Base-by-base conservation (phyloP, 2,329 filamentous ascomycete species). In the Pestalotiopsis sp. region DNA sequence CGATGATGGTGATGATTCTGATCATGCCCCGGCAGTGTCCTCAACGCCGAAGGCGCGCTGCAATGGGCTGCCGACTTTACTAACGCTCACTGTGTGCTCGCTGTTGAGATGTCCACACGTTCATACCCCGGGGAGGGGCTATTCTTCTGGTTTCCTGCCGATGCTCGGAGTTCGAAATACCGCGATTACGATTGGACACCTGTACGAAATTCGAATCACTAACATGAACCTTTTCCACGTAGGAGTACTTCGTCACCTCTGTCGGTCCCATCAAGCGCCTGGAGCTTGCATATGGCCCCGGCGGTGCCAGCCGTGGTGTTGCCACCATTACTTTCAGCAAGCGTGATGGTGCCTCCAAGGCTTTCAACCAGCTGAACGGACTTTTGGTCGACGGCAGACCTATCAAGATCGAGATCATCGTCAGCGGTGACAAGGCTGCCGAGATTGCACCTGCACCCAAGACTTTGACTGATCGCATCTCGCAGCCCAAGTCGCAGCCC, bases 191-290 rank as follows among this genome's bases (percentile, higher is more conserved):
- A 73, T 69, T 72, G 67, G 76, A 75, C 75, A 79, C 73, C 80
- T 77, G 75, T 77, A 77, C 73, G n/a, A 72, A 79, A 78, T 79
- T 83, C 79, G 76, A 81, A 80, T 85, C 77, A 93, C 92, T 94
- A 90, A 94, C 91, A 82, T 84, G 80, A 77, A 78, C 82, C 85
- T 85, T 81, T 82, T 82, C 81, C 82, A 82, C 84, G 82, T 94
- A 99, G 96, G 96, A 99, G 85, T 99, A 98, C 83, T 98, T 99
- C 82, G 84, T 87, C 78, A 92, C 93, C 79, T 92, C 93, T 76
- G 90, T 97, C 80, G 95, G 95, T 75, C 89, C 92, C 72, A 93
- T 98, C 83, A 98, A 97, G 88, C 92, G 89, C 82, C 93, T 97
- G 72, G 91, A 96, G 75, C 87, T 99, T 76, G 94, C 93, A 65